phyloP scores from a whole-genome alignment of 2,329 filamentous ascomycete genomes.

The Aspergillus texensis region DNA sequence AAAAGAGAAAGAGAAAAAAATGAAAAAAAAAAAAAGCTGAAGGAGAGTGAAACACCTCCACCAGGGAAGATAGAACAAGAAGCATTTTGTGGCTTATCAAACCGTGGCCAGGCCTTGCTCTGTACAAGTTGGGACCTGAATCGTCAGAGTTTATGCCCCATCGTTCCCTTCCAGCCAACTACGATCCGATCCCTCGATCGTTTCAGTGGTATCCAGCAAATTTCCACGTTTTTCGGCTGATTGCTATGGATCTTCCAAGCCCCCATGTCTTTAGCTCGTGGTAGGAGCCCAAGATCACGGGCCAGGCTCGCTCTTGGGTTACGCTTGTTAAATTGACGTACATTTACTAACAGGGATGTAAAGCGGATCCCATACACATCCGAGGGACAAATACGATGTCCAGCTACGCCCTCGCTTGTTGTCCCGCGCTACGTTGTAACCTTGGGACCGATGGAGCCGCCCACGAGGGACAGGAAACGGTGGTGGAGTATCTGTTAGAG shows the following conservation, averaged over 20 bases:
- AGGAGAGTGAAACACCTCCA: not conserved
- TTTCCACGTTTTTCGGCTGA: slow-evolving; percentile 4
- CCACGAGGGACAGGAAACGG: not conserved
- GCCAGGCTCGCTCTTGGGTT: not conserved
- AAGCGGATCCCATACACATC: slow-evolving; percentile 8
- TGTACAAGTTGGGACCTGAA: not conserved
- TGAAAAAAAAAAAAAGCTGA: not conserved
- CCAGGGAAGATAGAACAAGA: not conserved
- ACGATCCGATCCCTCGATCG: slow-evolving; percentile 14
- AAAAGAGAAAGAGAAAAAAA: not conserved
- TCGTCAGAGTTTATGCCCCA: slow-evolving; percentile 12
- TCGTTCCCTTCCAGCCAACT: slow-evolving; percentile 16
- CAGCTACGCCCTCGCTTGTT: slow-evolving; percentile 5
- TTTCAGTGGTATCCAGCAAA: slow-evolving; percentile 1
- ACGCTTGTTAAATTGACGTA: slow-evolving; percentile 5
- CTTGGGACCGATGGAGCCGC: slow-evolving; percentile 8
- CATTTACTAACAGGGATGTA: slow-evolving; percentile 2
- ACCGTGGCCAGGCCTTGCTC: not conserved
- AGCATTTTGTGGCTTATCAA: not conserved
- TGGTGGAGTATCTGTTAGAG: slow-evolving; percentile 6
- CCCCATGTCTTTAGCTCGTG: slow-evolving; percentile 2
- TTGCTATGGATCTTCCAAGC: not conserved
- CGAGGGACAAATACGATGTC: slow-evolving; percentile 4
- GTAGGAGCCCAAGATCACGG: not conserved
- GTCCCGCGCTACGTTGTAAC: not conserved